Conservation (phyloP, 768 basidiomycete species). For the Tremella mesenterica region DNA sequence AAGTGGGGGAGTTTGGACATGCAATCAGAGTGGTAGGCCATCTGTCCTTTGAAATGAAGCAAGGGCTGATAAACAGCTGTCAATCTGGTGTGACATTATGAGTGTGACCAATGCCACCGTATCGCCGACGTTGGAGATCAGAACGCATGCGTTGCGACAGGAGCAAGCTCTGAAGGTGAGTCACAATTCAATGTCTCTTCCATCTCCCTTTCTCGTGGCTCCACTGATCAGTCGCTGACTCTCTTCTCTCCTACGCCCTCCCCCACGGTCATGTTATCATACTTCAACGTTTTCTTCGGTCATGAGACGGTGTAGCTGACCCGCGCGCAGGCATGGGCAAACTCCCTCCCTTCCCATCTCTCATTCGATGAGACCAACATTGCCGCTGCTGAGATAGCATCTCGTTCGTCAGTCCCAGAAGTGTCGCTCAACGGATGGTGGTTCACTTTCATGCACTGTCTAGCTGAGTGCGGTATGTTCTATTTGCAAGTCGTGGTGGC, state of each 20-base stretch:
- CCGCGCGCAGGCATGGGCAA: slow-evolving; percentile 32
- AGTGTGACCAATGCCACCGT: slow-evolving; percentile 20
- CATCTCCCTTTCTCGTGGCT: too few species aligned
- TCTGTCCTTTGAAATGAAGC: neutral
- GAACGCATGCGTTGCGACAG: slow-evolving; percentile 9
- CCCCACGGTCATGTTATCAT: too few species aligned
- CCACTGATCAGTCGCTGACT: too few species aligned
- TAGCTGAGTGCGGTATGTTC: slow-evolving; percentile 44
- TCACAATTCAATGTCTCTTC: neutral
- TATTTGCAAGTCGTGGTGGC: slow-evolving; percentile 40
- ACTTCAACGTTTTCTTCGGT: too few species aligned
- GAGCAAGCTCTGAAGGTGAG: slow-evolving; percentile 34
- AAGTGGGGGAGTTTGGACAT: slow-evolving; percentile 41
- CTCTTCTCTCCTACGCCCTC: too few species aligned
- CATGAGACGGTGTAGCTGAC: slow-evolving; percentile 2
- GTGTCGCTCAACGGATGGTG: slow-evolving; percentile 32
- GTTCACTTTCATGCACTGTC: slow-evolving; percentile 40
- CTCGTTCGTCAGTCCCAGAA: slow-evolving; percentile 24
- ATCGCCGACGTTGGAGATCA: slow-evolving; percentile 1
- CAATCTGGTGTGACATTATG: slow-evolving; percentile 40
- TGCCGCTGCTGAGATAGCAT: slow-evolving; percentile 12
- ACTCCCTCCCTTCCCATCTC: slow-evolving; percentile 31
- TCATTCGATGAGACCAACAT: slow-evolving; percentile 40
- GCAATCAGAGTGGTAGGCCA: slow-evolving; percentile 40
- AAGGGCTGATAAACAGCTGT: slow-evolving; percentile 17